Conservation (phyloP, 2,329 filamentous ascomycete genomes). For the Trichoderma oligosporum region DNA sequence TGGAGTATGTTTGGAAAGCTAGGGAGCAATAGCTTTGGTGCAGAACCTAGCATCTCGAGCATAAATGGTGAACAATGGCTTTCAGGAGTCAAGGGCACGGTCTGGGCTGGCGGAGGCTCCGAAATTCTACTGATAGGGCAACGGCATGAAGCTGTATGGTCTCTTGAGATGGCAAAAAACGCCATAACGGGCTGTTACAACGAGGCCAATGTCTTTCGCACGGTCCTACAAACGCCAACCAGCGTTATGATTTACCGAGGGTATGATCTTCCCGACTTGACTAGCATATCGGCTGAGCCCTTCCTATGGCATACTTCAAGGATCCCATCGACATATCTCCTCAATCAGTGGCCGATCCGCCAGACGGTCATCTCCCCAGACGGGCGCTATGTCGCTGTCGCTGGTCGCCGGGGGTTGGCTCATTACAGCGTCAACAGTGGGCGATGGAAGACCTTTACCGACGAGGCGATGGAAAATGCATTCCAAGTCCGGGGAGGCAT, state of each 20-base stretch:
- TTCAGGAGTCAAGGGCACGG: slow-evolving; percentile 69
- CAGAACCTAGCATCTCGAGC: slow-evolving; percentile 60
- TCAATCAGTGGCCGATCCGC: slow-evolving; percentile 90
- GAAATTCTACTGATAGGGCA: slow-evolving; percentile 73
- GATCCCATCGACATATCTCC: slow-evolving; percentile 77
- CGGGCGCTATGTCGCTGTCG: slow-evolving; percentile 91
- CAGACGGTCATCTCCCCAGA: slow-evolving; percentile 85
- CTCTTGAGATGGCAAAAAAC: slow-evolving; percentile 88
- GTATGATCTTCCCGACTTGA: slow-evolving; percentile 85
- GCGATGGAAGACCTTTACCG: slow-evolving; percentile 91
- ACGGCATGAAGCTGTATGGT: slow-evolving; percentile 76
- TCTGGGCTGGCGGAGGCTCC: slow-evolving; percentile 84
- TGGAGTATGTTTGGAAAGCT: slow-evolving; percentile 98
- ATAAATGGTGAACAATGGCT: slow-evolving; percentile 79
- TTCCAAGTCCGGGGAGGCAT: slow-evolving; percentile 93
- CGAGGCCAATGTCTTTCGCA: slow-evolving; percentile 83
- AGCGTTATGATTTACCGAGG: slow-evolving; percentile 90
- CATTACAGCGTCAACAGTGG: slow-evolving; percentile 95
- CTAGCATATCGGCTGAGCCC: slow-evolving; percentile 85
- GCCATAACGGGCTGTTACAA: slow-evolving; percentile 91
- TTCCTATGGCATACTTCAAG: slow-evolving; percentile 94
- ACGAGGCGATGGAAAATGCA: slow-evolving; percentile 75
- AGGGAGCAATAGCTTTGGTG: slow-evolving; percentile 76
- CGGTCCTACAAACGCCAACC: slow-evolving; percentile 81
- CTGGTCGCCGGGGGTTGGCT: slow-evolving; percentile 84